Percentiles rank a stretch among this genome's conserved stretches.
phyloP scores from a whole-genome alignment of 1,284 basidiomycete genomes.

The Tremellales sp. region DNA sequence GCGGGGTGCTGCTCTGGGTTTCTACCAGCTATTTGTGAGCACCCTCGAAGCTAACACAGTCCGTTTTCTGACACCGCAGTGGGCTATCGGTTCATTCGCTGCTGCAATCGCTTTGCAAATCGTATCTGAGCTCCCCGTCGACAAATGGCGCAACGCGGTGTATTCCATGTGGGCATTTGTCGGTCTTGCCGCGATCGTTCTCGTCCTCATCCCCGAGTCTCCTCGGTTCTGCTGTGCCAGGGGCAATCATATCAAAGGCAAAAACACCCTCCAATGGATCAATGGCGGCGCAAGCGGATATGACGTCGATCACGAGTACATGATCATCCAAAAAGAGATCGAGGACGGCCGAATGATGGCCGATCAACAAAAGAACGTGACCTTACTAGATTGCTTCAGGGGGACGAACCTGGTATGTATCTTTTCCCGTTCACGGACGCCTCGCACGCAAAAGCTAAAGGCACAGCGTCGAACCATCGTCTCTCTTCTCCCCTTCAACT shows the following conservation, averaged over 20 bases:
- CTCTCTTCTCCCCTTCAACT: slow-evolving; percentile 8
- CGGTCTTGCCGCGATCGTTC: background rate
- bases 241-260: slow-evolving; percentile 10
- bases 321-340: slow-evolving; percentile 8
- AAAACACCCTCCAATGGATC: slow-evolving; percentile 7
- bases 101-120: slow-evolving; percentile 5
- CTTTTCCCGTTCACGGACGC: background rate
- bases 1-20: background rate
- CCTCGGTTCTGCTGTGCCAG: slow-evolving; percentile 11
- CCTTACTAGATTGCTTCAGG: slow-evolving; percentile 8
- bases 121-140: background rate
- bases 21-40: slow-evolving; percentile 1
- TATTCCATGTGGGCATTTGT: slow-evolving; percentile 7
- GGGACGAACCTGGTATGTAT: slow-evolving; percentile 7
- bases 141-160: slow-evolving; percentile 1
- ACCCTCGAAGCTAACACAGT: background rate
- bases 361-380: background rate
- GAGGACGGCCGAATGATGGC: background rate
- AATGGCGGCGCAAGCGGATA: slow-evolving; percentile 14
- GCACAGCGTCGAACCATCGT: slow-evolving; percentile 12
- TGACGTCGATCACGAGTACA: slow-evolving; percentile 14
- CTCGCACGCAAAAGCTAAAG: background rate
- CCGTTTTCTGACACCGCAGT: background rate
- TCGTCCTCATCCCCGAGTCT: slow-evolving; percentile 5
- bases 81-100: slow-evolving; percentile 5